Evolutionary conservation across 495 filamentous ascomycete genomes (phyloP), one percentile per base, ranked within the genome.

Genomic region (Neurospora terricola): DNA sequence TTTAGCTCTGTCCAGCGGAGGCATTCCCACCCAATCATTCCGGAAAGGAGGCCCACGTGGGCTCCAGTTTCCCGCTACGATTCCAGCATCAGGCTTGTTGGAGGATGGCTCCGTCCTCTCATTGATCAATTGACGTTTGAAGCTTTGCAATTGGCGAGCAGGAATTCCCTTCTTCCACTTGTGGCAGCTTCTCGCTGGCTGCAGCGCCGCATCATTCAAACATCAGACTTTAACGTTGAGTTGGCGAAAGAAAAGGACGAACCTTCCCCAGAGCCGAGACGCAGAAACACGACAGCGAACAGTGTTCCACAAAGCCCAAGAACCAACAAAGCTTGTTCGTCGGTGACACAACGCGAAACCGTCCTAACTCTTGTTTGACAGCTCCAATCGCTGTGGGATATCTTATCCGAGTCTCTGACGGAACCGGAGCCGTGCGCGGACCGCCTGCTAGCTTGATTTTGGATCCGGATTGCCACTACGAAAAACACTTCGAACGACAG

Each of bases 41-140:
- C 12, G 54, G 27, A 62, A 62, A 62, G 54, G 54, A 34, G 54
- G 54, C 27, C 54, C 54, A 62, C 54, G 54, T 62, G 54, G 54
- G 54, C 54, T 62, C 54, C 54, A 62, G 23, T 62, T 62, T 62
- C 54, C 54, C 54, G 23, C 54, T 62, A 62, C 54, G 23, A 62
- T 18, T 62, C 23, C 23, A 30, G 54, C 54, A 62, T 62, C 12
- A 62, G 54, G 54, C 23, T 30, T 27, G 54, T 62, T 30, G 54
- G 27, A 62, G 54, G 54, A 37, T 34, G 16, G 70, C 43, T 72
- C 70, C 34, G 18, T n/a, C 42, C 71, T 73, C 72, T 76, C 73
- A 80, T 80, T 80, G 78, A 76, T 79, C 78, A 80, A 79, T 80
- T 77, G 76, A 62, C 59, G 30, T 69, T 75, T 70, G 48, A 45